Conservation (phyloP, 371 early-diverging fungal genomes). For the Apophysomyces ossiformis region DNA sequence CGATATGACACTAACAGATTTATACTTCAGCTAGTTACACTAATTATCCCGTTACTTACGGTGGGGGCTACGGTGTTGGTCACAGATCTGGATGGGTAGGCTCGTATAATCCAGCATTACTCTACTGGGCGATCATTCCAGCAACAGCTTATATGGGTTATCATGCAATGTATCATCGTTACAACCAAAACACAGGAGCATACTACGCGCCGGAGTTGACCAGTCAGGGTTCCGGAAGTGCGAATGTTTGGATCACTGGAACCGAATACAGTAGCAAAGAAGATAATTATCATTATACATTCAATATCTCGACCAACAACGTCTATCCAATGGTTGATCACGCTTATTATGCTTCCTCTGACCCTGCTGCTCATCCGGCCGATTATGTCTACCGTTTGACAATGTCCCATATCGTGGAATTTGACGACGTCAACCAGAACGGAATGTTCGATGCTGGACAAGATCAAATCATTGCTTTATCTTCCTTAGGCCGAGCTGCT, state of each 20-base stretch:
- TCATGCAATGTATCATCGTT: slow-evolving; percentile 42
- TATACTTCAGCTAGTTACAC: slow-evolving; percentile 30
- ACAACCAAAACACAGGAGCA: slow-evolving; percentile 41
- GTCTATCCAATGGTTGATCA: slow-evolving; percentile 39
- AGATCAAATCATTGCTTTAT: slow-evolving; percentile 33
- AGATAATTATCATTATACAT: slow-evolving; percentile 41
- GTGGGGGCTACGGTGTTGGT: slow-evolving; percentile 39
- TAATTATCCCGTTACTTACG: slow-evolving; percentile 41
- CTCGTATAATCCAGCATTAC: slow-evolving; percentile 37
- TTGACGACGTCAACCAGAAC: slow-evolving; percentile 48
- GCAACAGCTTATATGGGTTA: slow-evolving; percentile 42
- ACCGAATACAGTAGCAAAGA: slow-evolving; percentile 38
- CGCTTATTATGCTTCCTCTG: slow-evolving; percentile 47
- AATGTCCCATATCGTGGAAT: slow-evolving; percentile 45
- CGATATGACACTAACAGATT: neutral
- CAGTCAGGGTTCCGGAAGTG: slow-evolving; percentile 27
- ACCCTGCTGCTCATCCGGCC: slow-evolving; percentile 35
- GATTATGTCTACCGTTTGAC: slow-evolving; percentile 45
- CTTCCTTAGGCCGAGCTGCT: slow-evolving; percentile 28
- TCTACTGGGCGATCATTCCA: slow-evolving; percentile 47
- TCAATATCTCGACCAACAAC: slow-evolving; percentile 39
- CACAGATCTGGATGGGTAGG: slow-evolving; percentile 44
- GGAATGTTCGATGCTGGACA: slow-evolving; percentile 41
- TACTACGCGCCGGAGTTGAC: slow-evolving; percentile 52
- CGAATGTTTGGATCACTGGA: slow-evolving; percentile 42